Evolutionary conservation across 1,284 basidiomycete species (phyloP).

Genomic region (Takashimella koratensis): DNA sequence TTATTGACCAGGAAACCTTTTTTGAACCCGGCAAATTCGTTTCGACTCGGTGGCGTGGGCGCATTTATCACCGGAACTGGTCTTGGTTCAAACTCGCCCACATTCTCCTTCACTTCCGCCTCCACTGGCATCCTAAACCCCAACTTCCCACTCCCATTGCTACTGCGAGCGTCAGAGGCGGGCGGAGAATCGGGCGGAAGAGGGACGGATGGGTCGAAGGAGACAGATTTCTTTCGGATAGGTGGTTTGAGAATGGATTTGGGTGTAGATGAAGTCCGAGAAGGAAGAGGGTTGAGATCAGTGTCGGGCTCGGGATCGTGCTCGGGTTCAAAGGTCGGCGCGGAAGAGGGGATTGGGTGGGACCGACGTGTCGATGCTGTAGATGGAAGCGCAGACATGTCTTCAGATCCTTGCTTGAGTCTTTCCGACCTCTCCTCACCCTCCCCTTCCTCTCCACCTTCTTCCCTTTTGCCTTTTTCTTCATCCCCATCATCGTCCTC

Average conservation of each 20-base stretch:
- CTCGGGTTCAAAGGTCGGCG: slow-evolving; percentile 1
- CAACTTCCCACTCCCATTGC: slow-evolving; percentile 5
- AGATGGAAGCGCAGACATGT: background rate
- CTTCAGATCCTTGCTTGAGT: too few relatives aligned
- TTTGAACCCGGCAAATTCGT: slow-evolving; percentile 36
- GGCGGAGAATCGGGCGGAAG: slow-evolving; percentile 34
- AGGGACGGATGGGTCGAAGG: slow-evolving; percentile 40
- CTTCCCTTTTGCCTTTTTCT: slow-evolving; percentile 1
- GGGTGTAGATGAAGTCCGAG: slow-evolving; percentile 7
- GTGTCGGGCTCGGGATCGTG: too few relatives aligned
- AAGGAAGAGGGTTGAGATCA: slow-evolving; percentile 5
- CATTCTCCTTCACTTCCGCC: background rate
- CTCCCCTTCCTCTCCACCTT: background rate
- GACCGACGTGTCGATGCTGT: background rate
- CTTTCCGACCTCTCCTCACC: background rate
- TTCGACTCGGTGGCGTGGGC: slow-evolving; percentile 24
- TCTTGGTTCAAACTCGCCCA: slow-evolving; percentile 2
- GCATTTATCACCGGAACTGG: slow-evolving; percentile 31
- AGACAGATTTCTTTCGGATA: slow-evolving; percentile 38
- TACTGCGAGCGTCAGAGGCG: background rate
- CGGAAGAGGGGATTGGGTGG: background rate
- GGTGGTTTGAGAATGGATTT: slow-evolving; percentile 41
- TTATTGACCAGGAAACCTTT: slow-evolving; percentile 28
- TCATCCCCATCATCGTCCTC: slow-evolving; percentile 9
- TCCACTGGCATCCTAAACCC: slow-evolving; percentile 29